Base-by-base conservation (phyloP, 1,284 basidiomycete species). In the Trametes pubescens region DNA sequence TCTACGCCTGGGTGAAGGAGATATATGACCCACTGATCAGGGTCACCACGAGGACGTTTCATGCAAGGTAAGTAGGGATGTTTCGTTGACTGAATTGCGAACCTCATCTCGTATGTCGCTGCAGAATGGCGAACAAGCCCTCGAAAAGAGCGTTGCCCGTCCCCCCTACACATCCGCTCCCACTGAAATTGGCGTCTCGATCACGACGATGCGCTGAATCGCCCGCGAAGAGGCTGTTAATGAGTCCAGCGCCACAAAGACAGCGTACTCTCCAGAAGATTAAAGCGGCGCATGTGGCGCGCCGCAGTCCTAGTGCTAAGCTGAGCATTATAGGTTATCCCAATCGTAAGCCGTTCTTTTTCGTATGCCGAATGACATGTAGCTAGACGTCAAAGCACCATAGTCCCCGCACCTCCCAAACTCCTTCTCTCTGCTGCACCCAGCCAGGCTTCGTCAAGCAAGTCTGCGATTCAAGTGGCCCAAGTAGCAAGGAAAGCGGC, bases 1-100 rank as follows among this genome's bases (percentile, higher is more conserved):
- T 77, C 26, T 73, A 65, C 21, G 51, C 65, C 8, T 77, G 75
- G 75, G 72, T 74, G 0, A 49, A 58, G 32, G 68, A 69, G 10
- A 65, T 75, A 13, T 77, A 74, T 52, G 57, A 43, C 1, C 70
- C 72, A n/a, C 51, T 76, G 18, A 70, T 76, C 43, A 26, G 53
- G 18, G 68, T 56, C 1, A 70, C 68, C 1, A 59, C 65, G 32
- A 26, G 67, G 2, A 64, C 69, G 3, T 75, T 69, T 40, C 43
- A 62, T 26, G 38, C 61, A 21, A 60, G 60, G 69, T 71, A 58
- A 62, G 68, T 52, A n/a, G n/a, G n/a, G n/a, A 11, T 52, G 22
- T 10, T 29, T 11, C 22, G 1, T 21, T 32, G 29, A 4, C 29
- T 2, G 3, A 26, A n/a, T n/a, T 32, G 8, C 44, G 16, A 22